These are phyloP conservation scores for Neonectria sp. DNA, from an alignment of 2,329 filamentous ascomycete genomes.

Conservation along the genomic window DNA sequence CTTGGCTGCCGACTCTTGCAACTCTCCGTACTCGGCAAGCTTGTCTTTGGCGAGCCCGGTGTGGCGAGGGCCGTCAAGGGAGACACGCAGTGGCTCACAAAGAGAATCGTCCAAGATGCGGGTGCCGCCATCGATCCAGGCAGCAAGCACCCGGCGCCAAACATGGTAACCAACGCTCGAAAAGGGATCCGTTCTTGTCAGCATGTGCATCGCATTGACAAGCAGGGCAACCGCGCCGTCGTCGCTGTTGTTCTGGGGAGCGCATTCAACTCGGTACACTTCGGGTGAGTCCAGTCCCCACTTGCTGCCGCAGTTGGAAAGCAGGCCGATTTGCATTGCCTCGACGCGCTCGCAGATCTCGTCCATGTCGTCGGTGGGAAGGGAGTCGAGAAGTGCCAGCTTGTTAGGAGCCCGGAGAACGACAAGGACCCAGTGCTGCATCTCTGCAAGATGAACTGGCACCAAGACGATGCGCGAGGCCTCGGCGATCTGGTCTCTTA, in stretches of 20 bases:
- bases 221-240: background rate
- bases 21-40: background rate
- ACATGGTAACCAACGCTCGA: background rate
- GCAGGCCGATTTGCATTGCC: background rate
- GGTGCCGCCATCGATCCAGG: background rate
- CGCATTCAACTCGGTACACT: slow-evolving; percentile 1
- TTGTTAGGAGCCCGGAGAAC: background rate
- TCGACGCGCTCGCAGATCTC: slow-evolving; percentile 2
- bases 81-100: background rate
- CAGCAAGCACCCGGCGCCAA: background rate
- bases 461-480: background rate
- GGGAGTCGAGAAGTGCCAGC: background rate
- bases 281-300: background rate
- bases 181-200: background rate
- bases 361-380: background rate
- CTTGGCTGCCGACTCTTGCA: background rate
- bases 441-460: background rate
- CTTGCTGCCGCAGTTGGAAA: background rate
- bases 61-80: background rate
- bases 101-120: background rate
- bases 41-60: background rate
- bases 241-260: background rate
- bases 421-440: slow-evolving; percentile 1
- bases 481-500: slow-evolving; percentile 2
- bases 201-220: slow-evolving; percentile 1